These are phyloP conservation scores for Phytophthora boehmeriae DNA, from an alignment of 352 stramenopile genomes.

Conservation along the genomic window DNA sequence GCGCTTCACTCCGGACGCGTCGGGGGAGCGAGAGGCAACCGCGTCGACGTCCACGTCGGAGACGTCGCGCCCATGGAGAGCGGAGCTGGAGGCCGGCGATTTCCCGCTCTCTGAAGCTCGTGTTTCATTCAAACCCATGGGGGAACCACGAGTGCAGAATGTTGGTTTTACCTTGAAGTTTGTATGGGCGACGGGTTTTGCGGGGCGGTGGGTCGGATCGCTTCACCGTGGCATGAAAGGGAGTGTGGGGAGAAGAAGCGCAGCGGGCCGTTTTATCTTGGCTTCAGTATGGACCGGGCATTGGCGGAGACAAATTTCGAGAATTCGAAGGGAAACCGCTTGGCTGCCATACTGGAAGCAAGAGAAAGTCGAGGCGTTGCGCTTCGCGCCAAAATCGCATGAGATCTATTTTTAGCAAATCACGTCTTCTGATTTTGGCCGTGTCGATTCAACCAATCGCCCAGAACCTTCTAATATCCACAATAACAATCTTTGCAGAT, in stretches of 20 bases:
- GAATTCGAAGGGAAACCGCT: neutral
- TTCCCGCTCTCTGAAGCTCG: constrained; percentile 34
- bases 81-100: constrained; percentile 6
- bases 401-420: no score
- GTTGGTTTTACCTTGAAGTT: constrained; percentile 51
- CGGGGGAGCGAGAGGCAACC: neutral
- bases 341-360: neutral
- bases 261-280: neutral
- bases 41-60: constrained; percentile 2
- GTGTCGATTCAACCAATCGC: no score
- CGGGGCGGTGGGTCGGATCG: constrained; percentile 19
- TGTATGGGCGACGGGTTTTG: constrained; percentile 32
- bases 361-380: neutral
- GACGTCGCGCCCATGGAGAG: neutral
- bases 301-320: constrained; percentile 4
- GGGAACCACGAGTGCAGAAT: constrained; percentile 31
- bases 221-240: neutral
- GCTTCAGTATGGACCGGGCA: neutral
- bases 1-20: constrained; percentile 30
- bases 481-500: no score
- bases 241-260: neutral
- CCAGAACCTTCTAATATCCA: no score
- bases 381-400: no score
- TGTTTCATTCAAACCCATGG: constrained; percentile 58
- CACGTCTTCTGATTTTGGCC: no score